phyloP scores from a whole-genome alignment of 768 basidiomycete species.

The Grammothele lineata region DNA sequence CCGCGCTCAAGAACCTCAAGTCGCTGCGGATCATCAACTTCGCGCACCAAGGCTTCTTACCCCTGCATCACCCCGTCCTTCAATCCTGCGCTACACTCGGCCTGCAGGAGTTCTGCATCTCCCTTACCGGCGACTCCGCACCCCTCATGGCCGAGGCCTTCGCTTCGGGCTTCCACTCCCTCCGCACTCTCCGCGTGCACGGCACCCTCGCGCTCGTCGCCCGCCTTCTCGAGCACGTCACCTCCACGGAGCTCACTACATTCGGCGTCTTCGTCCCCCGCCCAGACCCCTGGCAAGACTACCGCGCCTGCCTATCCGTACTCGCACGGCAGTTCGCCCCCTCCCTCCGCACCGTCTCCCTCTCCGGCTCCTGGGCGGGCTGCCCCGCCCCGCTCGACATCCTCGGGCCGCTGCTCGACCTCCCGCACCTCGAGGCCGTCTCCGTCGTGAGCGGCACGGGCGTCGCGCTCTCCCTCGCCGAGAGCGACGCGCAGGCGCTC shows the following conservation, averaged over 20 bases:
- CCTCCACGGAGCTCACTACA: slow-evolving; percentile 2
- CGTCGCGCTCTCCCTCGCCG: not conserved
- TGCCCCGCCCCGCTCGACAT: not conserved
- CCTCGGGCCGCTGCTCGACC: not conserved
- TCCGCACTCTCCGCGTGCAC: slow-evolving; percentile 5
- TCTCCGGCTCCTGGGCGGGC: slow-evolving; percentile 6
- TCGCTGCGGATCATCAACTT: slow-evolving; percentile 3
- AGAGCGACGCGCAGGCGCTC: slow-evolving; percentile 3
- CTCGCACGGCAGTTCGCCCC: slow-evolving; percentile 1
- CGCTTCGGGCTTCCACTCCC: not conserved
- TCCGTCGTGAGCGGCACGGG: not conserved
- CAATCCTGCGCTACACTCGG: slow-evolving; percentile 2
- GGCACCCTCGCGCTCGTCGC: slow-evolving; percentile 3
- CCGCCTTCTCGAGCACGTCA: slow-evolving; percentile 4
- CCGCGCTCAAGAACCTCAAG: not conserved
- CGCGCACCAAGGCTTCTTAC: slow-evolving; percentile 1
- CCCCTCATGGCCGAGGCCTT: not conserved
- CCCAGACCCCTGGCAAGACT: slow-evolving; percentile 1
- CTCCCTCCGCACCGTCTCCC: not conserved
- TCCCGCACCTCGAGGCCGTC: slow-evolving; percentile 1
- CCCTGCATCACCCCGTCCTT: not conserved
- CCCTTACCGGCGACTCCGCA: not conserved
- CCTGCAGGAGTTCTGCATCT: slow-evolving; percentile 5
- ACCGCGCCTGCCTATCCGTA: not conserved
- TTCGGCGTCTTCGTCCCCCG: slow-evolving; percentile 3